A percentile compares a stretch with the other conserved stretches of the same genome.
phyloP scores from a whole-genome alignment of 441 rosid genomes.

The Jatropha multifida region DNA sequence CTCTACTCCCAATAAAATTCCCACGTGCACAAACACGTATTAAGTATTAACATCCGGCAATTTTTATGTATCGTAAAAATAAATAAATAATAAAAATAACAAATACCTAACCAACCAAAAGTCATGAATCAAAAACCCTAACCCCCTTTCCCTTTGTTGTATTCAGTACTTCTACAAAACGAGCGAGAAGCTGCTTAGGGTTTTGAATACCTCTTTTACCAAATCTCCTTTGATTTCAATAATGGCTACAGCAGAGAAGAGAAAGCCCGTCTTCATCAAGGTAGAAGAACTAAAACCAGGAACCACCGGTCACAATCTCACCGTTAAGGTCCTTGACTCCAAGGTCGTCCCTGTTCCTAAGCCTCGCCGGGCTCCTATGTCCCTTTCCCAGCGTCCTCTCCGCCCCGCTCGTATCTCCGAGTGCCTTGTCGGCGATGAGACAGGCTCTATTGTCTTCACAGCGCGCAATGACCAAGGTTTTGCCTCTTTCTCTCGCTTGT shows the following conservation, averaged over 20 bases:
- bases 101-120: not conserved
- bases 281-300: constrained; percentile 88
- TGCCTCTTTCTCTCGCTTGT: not conserved
- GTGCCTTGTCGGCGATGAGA: constrained; percentile 89
- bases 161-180: not conserved
- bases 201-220: not conserved
- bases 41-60: too few relatives aligned
- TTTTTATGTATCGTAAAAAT: not conserved
- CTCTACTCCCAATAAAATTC: too few relatives aligned
- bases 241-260: constrained; percentile 47
- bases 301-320: constrained; percentile 78
- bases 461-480: constrained; percentile 97
- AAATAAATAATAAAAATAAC: not conserved
- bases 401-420: constrained; percentile 73
- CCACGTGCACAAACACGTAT: too few relatives aligned
- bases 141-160: not conserved
- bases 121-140: constrained; percentile 25
- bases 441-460: constrained; percentile 81
- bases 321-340: constrained; percentile 61
- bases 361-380: constrained; percentile 45
- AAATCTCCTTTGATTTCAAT: constrained; percentile 15
- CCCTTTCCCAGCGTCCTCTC: constrained; percentile 45
- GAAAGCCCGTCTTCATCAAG: constrained; percentile 80
- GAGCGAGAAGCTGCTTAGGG: constrained; percentile 9
- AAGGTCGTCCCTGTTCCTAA: constrained; percentile 55